phyloP scores from a whole-genome alignment of 129 eudicot genomes.

The Helianthus annuus region HanXRQr2.0-SUNRISE NC_035437.2:172450186-172450685 shows the following conservation, averaged over 20 bases:
- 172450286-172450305: slow-evolving; percentile 78
- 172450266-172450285: slow-evolving; percentile 84
- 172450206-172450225: not conserved
- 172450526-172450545: too few relatives aligned
- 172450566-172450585: too few relatives aligned
- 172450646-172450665: too few relatives aligned
- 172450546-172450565: too few relatives aligned
- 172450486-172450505: too few relatives aligned
- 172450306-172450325: slow-evolving; percentile 91
- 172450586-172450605: too few relatives aligned
- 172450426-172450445: not conserved
- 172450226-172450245: slow-evolving; percentile 79
- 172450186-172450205: not conserved
- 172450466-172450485: not conserved
- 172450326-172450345: slow-evolving; percentile 97
- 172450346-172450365: not conserved
- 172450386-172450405: not conserved
- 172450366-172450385: not conserved
- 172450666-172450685: too few relatives aligned
- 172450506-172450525: too few relatives aligned
- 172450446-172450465: not conserved
- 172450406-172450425: not conserved
- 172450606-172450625: too few relatives aligned
- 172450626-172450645: too few relatives aligned
- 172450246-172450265: slow-evolving; percentile 85